A percentile compares a stretch with the other conserved stretches of the same genome.
Conservation (phyloP, 495 filamentous ascomycete species). For the Ascodesmis nigricans region DNA sequence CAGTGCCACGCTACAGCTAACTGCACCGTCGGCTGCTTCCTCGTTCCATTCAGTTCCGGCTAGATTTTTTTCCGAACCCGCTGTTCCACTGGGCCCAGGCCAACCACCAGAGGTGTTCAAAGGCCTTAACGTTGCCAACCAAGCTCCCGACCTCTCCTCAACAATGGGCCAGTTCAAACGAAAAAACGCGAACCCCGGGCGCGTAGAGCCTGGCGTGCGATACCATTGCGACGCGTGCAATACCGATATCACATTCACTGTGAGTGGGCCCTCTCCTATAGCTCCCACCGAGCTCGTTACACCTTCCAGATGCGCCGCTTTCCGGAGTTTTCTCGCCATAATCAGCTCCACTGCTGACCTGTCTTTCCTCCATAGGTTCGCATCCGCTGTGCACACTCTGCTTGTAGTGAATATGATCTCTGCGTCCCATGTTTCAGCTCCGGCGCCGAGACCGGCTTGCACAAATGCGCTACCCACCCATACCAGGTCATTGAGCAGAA, state of each 20-base stretch:
- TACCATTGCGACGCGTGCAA: constrained; percentile 93
- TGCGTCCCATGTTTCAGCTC: constrained; percentile 87
- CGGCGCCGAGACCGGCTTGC: constrained; percentile 50
- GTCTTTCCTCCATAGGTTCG: constrained; percentile 41
- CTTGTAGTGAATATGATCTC: constrained; percentile 85
- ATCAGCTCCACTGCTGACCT: constrained; percentile 5
- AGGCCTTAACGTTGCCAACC: no score
- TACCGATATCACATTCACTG: constrained; percentile 83
- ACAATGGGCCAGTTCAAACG: constrained; percentile 89
- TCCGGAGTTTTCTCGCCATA: no score
- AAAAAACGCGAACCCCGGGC: constrained; percentile 61
- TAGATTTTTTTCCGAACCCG: no score
- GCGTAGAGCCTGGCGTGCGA: constrained; percentile 79
- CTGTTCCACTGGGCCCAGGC: no score
- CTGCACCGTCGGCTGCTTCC: no score
- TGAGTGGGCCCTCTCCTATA: constrained; percentile 27
- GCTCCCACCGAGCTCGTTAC: neutral
- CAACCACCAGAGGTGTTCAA: neutral
- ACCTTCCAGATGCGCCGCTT: constrained; percentile 3
- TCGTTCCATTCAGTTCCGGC: no score
- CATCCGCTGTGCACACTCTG: constrained; percentile 64
- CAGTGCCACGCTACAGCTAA: no score
- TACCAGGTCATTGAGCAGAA: constrained; percentile 95
- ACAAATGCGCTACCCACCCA: constrained; percentile 64
- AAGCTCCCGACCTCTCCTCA: neutral